Evolutionary conservation across 2,329 filamentous ascomycete species (phyloP).

Genomic region (Ophiocordyceps polyrhachis-furcata): DNA sequence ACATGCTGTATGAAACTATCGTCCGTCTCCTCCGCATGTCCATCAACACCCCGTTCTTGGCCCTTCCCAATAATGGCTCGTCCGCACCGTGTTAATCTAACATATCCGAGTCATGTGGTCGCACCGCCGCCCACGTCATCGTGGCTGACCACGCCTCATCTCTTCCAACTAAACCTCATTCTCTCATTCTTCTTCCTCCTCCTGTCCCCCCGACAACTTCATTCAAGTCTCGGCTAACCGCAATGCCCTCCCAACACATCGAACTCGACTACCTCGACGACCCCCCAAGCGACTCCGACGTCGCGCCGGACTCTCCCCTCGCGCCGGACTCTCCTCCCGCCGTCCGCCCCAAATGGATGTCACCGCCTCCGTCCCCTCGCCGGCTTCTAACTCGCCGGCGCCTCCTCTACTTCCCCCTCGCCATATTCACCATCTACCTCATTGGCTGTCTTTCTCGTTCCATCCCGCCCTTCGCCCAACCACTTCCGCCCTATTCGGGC

Average conservation of each 20-base stretch:
- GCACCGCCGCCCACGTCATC: background rate
- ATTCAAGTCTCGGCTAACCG: background rate
- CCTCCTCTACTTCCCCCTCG: constrained; percentile 6
- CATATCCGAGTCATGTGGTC: background rate
- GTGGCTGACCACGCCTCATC: background rate
- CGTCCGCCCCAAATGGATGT: background rate
- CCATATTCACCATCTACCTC: constrained; percentile 7
- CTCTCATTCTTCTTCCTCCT: background rate
- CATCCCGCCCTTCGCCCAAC: constrained; percentile 23
- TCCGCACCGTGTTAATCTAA: background rate
- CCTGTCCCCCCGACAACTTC: background rate
- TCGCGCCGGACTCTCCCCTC: constrained; percentile 2
- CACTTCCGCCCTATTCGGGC: constrained; percentile 18
- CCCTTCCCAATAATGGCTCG: background rate
- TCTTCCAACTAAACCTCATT: background rate
- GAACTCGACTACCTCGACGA: constrained; percentile 2
- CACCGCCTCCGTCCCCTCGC: background rate
- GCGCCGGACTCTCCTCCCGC: constrained; percentile 2
- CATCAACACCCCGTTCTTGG: background rate
- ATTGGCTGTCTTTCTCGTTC: constrained; percentile 20
- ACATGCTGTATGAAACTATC: background rate
- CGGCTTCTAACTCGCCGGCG: background rate
- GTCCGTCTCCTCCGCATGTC: background rate
- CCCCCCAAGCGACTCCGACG: background rate
- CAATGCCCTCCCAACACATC: background rate